Base-by-base conservation (phyloP, 805 yeast genomes). In the Wickerhamomyces alni region DNA sequence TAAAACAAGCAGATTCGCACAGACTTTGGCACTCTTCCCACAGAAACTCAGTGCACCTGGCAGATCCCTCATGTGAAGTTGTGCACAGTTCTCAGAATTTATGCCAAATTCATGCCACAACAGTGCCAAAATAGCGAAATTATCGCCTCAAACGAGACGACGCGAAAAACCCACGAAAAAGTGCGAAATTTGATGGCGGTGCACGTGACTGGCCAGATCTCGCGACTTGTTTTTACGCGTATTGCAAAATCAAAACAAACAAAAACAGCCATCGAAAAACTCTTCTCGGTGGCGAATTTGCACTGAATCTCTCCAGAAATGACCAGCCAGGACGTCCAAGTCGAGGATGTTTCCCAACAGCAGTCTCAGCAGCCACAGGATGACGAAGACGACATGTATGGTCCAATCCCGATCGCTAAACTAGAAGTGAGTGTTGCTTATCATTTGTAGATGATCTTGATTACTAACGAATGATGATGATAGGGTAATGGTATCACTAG, bases 401-500 rank as follows among this genome's bases (percentile, higher is more conserved):
- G 83, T 0, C 83, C 83, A 3, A 64, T 77, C 41, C 76, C 75
- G 4, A 63, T 77, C 34, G 59, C 66, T 16, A 75, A 69, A 40
- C 61, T 78, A 36, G 74, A 70, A 38, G 66, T 58, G 39, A 22
- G 61, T 47, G 17, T 17, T 28, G 24, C 9, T 21, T 6, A 21
- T 7, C 24, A 7, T 9, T 24, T n/a, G n/a, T 22, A 28, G 12
- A 15, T 27, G 8, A 17, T 4, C 18, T 10, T 12, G 30, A 28
- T 10, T 18, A 15, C 10, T 18, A 29, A 31, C 43, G 40, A 37
- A 43, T 41, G 30, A 15, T 18, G 25, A 8, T 33, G 11, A 29
- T 59, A 71, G 62, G 94, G 95, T 16, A 87, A 87, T 55, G 99
- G 99, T 11, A 88, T 93, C 45, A 74, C 89, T 6, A 56, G 78